A percentile compares a stretch with the other conserved stretches of the same genome.
Evolutionary conservation across 768 basidiomycete species (phyloP).

Genomic region (Hygrophorus russula): DNA sequence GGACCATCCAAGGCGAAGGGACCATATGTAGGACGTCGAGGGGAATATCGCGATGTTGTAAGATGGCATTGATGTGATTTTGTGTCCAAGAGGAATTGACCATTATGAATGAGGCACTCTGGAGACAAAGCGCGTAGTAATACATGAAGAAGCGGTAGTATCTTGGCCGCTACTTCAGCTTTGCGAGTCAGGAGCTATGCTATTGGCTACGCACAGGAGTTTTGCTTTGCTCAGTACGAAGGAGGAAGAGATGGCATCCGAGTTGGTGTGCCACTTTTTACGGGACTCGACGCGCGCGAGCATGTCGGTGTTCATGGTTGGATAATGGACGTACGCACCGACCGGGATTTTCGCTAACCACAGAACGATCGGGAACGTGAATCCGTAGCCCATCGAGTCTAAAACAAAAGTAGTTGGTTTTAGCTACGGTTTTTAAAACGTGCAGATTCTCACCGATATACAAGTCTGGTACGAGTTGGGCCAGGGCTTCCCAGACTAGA

Average conservation of each 20-base stretch:
- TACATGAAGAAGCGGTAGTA: constrained; percentile 88
- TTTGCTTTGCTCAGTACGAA: constrained; percentile 46
- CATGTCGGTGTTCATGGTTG: constrained; percentile 94
- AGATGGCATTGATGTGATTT: constrained; percentile 66
- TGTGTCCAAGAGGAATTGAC: constrained; percentile 96
- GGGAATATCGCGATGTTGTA: constrained; percentile 41
- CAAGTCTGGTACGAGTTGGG: constrained; percentile 71
- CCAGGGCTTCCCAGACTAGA: constrained; percentile 76
- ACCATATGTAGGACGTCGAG: constrained; percentile 36
- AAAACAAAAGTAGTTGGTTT: constrained; percentile 1
- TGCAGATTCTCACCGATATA: constrained; percentile 60
- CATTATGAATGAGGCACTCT: constrained; percentile 69
- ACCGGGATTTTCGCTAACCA: constrained; percentile 57
- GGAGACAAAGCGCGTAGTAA: constrained; percentile 68
- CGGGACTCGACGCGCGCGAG: constrained; percentile 63
- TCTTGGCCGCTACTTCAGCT: constrained; percentile 23
- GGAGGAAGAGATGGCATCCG: constrained; percentile 42
- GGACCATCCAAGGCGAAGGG: constrained; percentile 24
- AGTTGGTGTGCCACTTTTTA: constrained; percentile 51
- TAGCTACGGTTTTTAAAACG: not conserved
- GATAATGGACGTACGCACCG: constrained; percentile 93
- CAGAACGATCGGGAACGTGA: constrained; percentile 74
- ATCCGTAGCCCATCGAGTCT: constrained; percentile 99
- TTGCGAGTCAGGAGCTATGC: not conserved
- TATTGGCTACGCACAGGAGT: constrained; percentile 37